phyloP scores from a whole-genome alignment of 106 monocot genomes.

The Dendrobium catenatum region DNA sequence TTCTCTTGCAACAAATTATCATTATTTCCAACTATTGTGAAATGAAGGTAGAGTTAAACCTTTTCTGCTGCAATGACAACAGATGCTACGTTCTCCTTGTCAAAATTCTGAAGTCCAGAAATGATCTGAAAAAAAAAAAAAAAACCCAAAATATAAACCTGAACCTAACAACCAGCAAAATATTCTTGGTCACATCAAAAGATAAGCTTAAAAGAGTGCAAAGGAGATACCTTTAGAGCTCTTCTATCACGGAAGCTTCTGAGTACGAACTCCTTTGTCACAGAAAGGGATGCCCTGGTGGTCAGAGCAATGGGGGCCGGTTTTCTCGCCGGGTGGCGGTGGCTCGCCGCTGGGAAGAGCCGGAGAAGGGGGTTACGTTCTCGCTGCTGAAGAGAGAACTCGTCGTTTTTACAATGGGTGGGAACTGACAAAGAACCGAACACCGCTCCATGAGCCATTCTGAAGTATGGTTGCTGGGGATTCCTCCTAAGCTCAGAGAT shows the following conservation, averaged over 20 bases:
- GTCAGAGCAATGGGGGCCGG: neutral
- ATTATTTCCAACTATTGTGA: too few relatives aligned
- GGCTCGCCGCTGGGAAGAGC: neutral
- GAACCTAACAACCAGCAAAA: neutral
- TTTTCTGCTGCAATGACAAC: constrained; percentile 88
- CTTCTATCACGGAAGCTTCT: neutral
- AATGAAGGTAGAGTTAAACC: constrained; percentile 21
- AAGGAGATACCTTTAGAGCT: neutral
- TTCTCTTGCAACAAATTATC: too few relatives aligned
- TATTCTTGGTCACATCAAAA: neutral
- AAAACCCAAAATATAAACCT: neutral
- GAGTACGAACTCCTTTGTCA: neutral
- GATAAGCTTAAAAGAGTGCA: neutral
- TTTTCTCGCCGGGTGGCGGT: neutral
- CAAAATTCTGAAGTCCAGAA: constrained; percentile 77
- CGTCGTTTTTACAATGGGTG: neutral
- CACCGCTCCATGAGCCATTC: neutral
- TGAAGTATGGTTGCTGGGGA: neutral
- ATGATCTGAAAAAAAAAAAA: constrained; percentile 48
- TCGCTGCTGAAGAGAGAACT: neutral
- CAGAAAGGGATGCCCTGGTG: neutral
- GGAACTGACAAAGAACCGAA: neutral
- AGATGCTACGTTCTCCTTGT: constrained; percentile 64
- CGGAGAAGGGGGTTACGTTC: neutral
- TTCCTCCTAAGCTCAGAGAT: neutral